Conservation (phyloP, 2,329 filamentous ascomycete species). For the Colletotrichum nymphaeae region DNA sequence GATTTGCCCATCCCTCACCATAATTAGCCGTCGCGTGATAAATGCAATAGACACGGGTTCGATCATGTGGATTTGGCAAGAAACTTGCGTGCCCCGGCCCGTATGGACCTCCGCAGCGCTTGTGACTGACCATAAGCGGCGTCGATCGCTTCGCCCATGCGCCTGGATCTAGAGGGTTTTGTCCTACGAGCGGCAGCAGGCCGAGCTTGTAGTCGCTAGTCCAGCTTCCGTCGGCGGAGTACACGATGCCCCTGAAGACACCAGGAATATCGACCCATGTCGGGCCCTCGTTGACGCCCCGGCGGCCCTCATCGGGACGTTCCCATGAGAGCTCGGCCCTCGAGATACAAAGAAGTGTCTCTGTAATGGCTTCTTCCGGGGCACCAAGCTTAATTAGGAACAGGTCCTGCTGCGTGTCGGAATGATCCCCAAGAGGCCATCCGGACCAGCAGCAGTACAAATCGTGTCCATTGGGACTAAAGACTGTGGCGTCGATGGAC, state of each 20-base stretch:
- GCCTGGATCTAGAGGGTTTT: constrained; percentile 54
- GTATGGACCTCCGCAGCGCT: constrained; percentile 58
- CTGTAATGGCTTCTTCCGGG: constrained; percentile 53
- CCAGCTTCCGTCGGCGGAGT: constrained; percentile 68
- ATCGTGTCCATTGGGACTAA: constrained; percentile 56
- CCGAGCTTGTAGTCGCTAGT: constrained; percentile 65
- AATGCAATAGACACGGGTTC: constrained; percentile 64
- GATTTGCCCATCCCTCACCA: constrained; percentile 38
- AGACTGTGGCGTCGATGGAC: constrained; percentile 66
- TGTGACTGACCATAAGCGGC: constrained; percentile 62
- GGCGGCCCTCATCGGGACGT: constrained; percentile 47
- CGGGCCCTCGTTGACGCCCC: constrained; percentile 67
- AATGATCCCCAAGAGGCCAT: constrained; percentile 50
- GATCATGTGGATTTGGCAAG: constrained; percentile 65
- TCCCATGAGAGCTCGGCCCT: constrained; percentile 64
- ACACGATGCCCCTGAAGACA: constrained; percentile 63
- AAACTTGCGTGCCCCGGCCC: constrained; percentile 70
- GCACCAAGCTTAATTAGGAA: constrained; percentile 48
- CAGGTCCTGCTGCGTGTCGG: constrained; percentile 29
- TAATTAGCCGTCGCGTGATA: constrained; percentile 64
- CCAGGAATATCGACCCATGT: constrained; percentile 61
- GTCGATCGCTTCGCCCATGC: constrained; percentile 64
- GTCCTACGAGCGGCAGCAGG: constrained; percentile 63
- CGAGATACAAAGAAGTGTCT: constrained; percentile 60
- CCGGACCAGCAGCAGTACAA: constrained; percentile 65